Base-by-base conservation (phyloP, 768 basidiomycete genomes). In the Boletus rubroflammeus region DNA sequence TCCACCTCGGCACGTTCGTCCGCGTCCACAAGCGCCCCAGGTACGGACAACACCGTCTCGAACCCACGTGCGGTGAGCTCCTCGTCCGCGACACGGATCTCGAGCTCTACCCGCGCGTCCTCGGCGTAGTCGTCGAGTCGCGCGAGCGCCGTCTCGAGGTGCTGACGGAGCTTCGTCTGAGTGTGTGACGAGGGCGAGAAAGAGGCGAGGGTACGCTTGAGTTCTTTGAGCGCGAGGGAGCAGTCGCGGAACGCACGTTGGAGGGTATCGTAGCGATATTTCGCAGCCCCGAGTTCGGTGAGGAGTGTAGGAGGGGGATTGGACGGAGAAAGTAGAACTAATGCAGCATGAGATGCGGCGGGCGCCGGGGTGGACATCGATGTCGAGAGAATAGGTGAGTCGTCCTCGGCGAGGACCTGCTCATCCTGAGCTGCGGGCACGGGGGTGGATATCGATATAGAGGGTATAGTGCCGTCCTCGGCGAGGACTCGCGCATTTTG, bases 31-130 rank as follows among this genome's bases (percentile, higher is more conserved):
- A 61, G 54, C 0, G 82, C 83, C 2, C 81, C 81, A 23, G 81
- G 80, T 3, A 90, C 74, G 15, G 74, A 71, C 13, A 91, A 72
- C n/a, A 90, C 66, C 0, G 86, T 83, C 59, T 84, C 82, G 55
- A 84, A 92, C 3, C 89, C 89, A 8, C 76, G 77, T 7, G 75
- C 73, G 0, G 85, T 74, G 14, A 92, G 76, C 11, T 76, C 78
- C 57, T 89, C 89, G 63, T 93, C 90, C 2, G 86, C 79, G 10
- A 84, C 72, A 23, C 82, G 80, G 38, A 93, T 92, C 71, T 93
- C 90, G 21, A 93, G 72, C 64, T 93, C 90, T 10, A 93, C 90
- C 1, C 88, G 81, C 1, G 82, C 82, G 58, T 92, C 90, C 65
- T 92, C 90, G 5, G 81, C 81, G 63, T 80, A 88, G 64, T 93